Percentiles rank a stretch among this genome's conserved stretches.
Conservation (phyloP, 805 yeast species). For the Monosporozyma aquatica region DNA sequence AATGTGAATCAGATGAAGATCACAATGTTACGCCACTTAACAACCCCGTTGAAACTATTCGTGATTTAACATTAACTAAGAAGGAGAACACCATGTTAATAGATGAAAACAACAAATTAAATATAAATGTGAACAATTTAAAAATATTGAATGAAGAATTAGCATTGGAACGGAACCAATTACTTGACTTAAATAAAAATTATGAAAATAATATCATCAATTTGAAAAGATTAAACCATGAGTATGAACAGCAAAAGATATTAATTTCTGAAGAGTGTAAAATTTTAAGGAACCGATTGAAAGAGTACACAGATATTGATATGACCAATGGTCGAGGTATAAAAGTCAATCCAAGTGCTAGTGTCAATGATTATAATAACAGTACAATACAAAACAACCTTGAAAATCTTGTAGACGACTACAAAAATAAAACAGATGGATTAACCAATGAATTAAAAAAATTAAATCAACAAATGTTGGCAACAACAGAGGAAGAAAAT, state of each 20-base stretch:
- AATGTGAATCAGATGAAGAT: background rate
- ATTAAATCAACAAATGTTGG: conserved; percentile 23
- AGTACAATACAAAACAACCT: conserved; percentile 3
- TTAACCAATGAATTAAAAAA: conserved; percentile 34
- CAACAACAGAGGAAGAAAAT: conserved; percentile 8
- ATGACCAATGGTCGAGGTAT: conserved; percentile 6
- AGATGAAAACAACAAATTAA: conserved; percentile 26
- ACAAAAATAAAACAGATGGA: conserved; percentile 42
- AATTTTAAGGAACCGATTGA: conserved; percentile 47
- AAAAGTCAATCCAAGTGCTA: conserved; percentile 9
- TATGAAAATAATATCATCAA: conserved; percentile 23
- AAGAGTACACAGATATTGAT: conserved; percentile 20
- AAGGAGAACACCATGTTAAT: conserved; percentile 33
- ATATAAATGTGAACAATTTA: conserved; percentile 17
- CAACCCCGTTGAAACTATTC: conserved; percentile 32
- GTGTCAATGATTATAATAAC: conserved; percentile 10
- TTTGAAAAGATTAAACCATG: conserved; percentile 30
- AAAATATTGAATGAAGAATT: conserved; percentile 28
- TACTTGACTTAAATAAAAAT: conserved; percentile 21
- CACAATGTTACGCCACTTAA: background rate
- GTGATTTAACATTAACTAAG: conserved; percentile 33
- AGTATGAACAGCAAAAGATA: conserved; percentile 42
- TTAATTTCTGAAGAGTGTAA: conserved; percentile 52
- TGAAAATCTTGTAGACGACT: conserved; percentile 42
- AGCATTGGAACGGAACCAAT: conserved; percentile 34